These are phyloP conservation scores for Lipomyces spencermartinsiae DNA, from an alignment of 805 yeast genomes.

Conservation along the genomic window DNA sequence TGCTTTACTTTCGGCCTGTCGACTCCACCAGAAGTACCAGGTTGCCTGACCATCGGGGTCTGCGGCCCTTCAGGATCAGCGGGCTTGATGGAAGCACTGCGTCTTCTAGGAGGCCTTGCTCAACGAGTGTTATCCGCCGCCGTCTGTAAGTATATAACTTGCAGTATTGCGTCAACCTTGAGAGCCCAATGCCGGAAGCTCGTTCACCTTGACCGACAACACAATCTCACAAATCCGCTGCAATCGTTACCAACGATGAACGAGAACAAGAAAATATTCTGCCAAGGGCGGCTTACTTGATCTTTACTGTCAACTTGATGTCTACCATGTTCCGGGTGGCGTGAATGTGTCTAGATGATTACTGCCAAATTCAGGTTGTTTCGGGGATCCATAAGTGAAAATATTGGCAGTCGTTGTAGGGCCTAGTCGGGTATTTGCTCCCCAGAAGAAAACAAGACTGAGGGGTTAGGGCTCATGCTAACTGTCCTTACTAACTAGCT, in stretches of 20 bases:
- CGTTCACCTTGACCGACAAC: background rate
- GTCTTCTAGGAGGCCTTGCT: background rate
- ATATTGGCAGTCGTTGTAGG: no score
- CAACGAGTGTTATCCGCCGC: background rate
- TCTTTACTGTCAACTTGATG: no score
- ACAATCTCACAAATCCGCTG: background rate
- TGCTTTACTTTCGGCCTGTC: slow-evolving; percentile 34
- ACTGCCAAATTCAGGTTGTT: no score
- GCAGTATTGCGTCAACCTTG: background rate
- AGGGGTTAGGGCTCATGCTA: no score
- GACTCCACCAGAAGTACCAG: background rate
- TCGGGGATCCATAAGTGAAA: no score
- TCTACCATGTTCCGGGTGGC: no score
- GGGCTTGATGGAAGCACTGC: background rate
- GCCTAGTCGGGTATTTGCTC: no score
- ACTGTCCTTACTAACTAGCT: no score
- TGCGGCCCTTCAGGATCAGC: background rate
- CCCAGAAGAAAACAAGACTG: no score
- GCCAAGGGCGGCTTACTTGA: background rate
- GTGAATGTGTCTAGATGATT: no score
- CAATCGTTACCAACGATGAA: background rate
- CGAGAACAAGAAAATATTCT: background rate
- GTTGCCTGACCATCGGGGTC: background rate
- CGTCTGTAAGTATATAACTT: background rate
- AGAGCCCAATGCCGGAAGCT: background rate